Percentiles rank a stretch among this genome's conserved stretches.
Conservation (phyloP, 1,284 basidiomycete species). For the Boletus holoroseus region DNA sequence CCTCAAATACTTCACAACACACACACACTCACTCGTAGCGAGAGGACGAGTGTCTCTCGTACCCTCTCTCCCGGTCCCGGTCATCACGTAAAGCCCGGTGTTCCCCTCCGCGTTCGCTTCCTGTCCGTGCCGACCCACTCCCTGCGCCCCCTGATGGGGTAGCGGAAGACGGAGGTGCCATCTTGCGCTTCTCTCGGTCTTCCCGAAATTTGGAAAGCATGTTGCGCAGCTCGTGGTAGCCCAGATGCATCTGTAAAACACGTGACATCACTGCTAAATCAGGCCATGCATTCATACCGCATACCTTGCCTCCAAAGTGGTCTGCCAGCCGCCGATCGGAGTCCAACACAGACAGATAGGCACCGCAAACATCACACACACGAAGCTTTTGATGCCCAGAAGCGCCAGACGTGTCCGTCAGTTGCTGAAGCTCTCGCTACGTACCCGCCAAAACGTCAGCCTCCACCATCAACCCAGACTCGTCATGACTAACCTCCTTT, state of each 20-base stretch:
- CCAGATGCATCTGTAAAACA: constrained; percentile 85
- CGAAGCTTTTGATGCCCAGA: constrained; percentile 98
- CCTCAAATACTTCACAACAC: background rate
- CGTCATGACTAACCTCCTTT: constrained; percentile 68
- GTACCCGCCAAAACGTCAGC: constrained; percentile 12
- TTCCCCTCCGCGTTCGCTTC: constrained; percentile 43
- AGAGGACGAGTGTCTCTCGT: constrained; percentile 62
- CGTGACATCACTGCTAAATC: constrained; percentile 20
- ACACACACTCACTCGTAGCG: constrained; percentile 65
- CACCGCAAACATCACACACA: constrained; percentile 99
- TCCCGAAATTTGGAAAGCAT: constrained; percentile 86
- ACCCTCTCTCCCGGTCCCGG: constrained; percentile 60
- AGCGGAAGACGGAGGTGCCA: constrained; percentile 42
- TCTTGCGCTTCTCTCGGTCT: constrained; percentile 79
- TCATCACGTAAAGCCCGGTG: constrained; percentile 54
- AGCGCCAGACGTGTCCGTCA: constrained; percentile 97
- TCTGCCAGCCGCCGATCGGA: constrained; percentile 98
- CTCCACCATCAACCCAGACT: background rate
- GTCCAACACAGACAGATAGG: constrained; percentile 95
- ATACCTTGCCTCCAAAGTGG: constrained; percentile 98
- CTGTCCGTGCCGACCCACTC: constrained; percentile 34
- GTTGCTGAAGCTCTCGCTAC: constrained; percentile 88
- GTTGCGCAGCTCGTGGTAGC: constrained; percentile 95
- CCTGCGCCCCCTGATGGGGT: constrained; percentile 27
- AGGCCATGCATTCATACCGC: constrained; percentile 24